Evolutionary conservation across 2,329 filamentous ascomycete species (phyloP).

Genomic region (Cercospora janseana): DNA sequence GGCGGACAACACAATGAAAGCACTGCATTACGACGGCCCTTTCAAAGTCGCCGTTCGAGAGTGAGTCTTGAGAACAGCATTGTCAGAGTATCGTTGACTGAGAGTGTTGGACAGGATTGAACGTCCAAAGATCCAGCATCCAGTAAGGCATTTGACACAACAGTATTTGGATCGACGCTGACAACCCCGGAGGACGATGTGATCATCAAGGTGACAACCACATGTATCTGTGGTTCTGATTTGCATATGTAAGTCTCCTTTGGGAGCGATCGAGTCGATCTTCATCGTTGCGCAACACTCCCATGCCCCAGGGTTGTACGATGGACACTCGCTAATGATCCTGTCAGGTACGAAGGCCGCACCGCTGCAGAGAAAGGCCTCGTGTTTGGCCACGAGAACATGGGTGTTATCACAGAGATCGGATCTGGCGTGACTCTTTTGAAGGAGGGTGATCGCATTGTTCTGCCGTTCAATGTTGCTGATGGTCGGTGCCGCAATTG

Average conservation of each 20-base stretch:
- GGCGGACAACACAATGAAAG: conserved; percentile 52
- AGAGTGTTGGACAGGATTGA: background rate
- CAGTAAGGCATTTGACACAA: conserved; percentile 29
- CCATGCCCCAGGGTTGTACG: conserved; percentile 39
- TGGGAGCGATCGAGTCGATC: conserved; percentile 46
- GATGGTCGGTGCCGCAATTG: conserved; percentile 64
- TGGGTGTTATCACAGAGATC: conserved; percentile 45
- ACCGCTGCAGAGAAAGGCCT: conserved; percentile 62
- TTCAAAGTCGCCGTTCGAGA: conserved; percentile 62
- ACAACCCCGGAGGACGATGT: conserved; percentile 52
- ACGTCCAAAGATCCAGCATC: conserved; percentile 58
- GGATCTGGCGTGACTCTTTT: conserved; percentile 60
- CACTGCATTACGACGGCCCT: conserved; percentile 61
- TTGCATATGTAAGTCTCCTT: conserved; percentile 35
- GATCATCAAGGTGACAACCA: conserved; percentile 64
- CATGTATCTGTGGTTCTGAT: conserved; percentile 43
- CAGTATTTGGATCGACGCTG: background rate
- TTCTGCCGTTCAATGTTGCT: conserved; percentile 65
- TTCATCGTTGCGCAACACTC: conserved; percentile 41
- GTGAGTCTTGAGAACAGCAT: conserved; percentile 41
- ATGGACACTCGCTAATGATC: conserved; percentile 42
- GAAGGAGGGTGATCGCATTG: conserved; percentile 62
- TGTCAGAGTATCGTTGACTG: conserved; percentile 20
- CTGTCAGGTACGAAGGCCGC: conserved; percentile 56
- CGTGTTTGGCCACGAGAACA: conserved; percentile 45